Evolutionary conservation across 352 stramenopile species (phyloP).

Genomic region (Peronospora tabacina): DNA sequence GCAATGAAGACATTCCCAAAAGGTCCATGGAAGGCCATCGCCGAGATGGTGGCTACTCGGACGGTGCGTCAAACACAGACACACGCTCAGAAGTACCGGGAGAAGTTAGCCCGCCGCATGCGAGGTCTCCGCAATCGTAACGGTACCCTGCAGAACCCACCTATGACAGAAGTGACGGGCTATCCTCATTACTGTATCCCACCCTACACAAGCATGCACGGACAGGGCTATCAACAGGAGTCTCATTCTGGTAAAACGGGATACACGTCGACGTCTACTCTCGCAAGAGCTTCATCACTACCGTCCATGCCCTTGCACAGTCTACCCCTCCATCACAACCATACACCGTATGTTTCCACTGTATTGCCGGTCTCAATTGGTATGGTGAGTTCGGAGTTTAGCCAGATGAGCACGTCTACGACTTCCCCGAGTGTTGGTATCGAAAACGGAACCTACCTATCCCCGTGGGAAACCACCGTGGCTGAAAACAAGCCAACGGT

Average conservation of each 20-base stretch:
- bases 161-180: conserved; percentile 11
- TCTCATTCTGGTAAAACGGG: conserved; percentile 15
- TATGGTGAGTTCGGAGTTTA: conserved; percentile 31
- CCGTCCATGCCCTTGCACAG: conserved; percentile 13
- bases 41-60: conserved; percentile 54
- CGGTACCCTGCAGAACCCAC: conserved; percentile 39
- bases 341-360: conserved; percentile 6
- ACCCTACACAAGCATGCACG: conserved; percentile 11
- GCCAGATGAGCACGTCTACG: conserved; percentile 31
- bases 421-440: conserved; percentile 36
- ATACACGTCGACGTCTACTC: conserved; percentile 3
- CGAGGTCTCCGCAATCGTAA: conserved; percentile 60
- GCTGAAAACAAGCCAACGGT: conserved; percentile 27
- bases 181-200: conserved; percentile 6
- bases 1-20: conserved; percentile 52
- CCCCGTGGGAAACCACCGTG: conserved; percentile 22
- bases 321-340: conserved; percentile 10
- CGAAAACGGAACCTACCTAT: conserved; percentile 26
- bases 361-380: conserved; percentile 11
- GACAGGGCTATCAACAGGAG: conserved; percentile 13
- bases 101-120: conserved; percentile 51
- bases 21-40: conserved; percentile 57
- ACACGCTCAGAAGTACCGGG: conserved; percentile 59
- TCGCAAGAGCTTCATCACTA: conserved; percentile 18
- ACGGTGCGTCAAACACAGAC: conserved; percentile 64